These are phyloP conservation scores for Termitomyces eurrhizus DNA, from an alignment of 768 basidiomycete genomes.

Conservation along the genomic window DNA sequence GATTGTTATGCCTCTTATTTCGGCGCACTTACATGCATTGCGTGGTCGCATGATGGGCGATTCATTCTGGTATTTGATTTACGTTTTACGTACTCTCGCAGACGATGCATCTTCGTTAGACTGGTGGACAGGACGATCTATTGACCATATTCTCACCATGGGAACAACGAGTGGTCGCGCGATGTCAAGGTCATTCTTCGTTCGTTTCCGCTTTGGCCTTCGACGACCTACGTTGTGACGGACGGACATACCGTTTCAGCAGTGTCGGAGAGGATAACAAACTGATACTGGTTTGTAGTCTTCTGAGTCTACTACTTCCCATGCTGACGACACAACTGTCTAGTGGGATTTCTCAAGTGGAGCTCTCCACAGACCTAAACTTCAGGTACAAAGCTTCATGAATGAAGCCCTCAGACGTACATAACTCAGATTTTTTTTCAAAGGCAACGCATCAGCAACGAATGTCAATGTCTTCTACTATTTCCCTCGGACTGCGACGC, in stretches of 20 bases:
- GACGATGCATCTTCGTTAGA: conserved; percentile 38
- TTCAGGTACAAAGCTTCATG: conserved; percentile 36
- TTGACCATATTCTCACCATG: conserved; percentile 92
- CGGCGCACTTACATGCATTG: conserved; percentile 82
- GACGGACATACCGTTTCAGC: conserved; percentile 89
- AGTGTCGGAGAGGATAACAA: conserved; percentile 98
- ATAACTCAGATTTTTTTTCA: not conserved
- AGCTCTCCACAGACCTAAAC: conserved; percentile 83
- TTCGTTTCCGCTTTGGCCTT: conserved; percentile 90
- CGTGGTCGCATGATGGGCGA: conserved; percentile 94
- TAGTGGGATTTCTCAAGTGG: conserved; percentile 97
- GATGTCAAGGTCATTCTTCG: conserved; percentile 96
- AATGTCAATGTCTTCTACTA: conserved; percentile 71
- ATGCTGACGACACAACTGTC: conserved; percentile 9
- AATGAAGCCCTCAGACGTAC: not conserved
- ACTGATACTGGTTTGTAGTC: conserved; percentile 67
- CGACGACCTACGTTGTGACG: conserved; percentile 85
- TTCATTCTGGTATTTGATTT: conserved; percentile 72
- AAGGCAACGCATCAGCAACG: conserved; percentile 65
- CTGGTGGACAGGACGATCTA: conserved; percentile 96
- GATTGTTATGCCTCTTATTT: conserved; percentile 96
- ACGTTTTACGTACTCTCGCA: not conserved
- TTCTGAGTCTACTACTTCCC: not conserved
- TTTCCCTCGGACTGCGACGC: conserved; percentile 69
- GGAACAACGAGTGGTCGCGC: conserved; percentile 91